These are phyloP conservation scores for Sparassis latifolia DNA, from an alignment of 1,284 basidiomycete species.

Conservation along the genomic window DNA sequence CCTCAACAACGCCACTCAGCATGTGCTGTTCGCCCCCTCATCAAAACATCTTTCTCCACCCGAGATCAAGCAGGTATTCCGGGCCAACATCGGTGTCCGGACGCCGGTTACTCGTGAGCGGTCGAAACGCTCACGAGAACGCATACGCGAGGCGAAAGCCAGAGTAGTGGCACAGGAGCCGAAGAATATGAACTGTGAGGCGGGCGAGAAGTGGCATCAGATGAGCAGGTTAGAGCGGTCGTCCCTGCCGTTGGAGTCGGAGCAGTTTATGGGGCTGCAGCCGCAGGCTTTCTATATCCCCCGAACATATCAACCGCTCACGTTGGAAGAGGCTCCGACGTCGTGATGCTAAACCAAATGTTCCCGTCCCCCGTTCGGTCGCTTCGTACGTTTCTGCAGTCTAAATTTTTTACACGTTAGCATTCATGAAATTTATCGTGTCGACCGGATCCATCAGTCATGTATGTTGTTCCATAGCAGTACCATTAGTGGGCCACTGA, in stretches of 20 bases:
- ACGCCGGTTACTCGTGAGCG: constrained; percentile 43
- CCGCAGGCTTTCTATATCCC: no score
- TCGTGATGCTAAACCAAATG: no score
- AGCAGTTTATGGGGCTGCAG: no score
- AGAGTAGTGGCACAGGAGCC: constrained; percentile 76
- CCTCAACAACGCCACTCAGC: constrained; percentile 51
- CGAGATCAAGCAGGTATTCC: constrained; percentile 73
- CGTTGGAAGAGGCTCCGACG: no score
- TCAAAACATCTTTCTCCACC: constrained; percentile 48
- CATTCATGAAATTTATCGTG: no score
- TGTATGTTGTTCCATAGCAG: no score
- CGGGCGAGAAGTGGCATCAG: constrained; percentile 58
- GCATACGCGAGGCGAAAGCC: constrained; percentile 54
- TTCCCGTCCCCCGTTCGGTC: no score
- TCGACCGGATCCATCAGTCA: no score
- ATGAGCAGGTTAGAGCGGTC: constrained; percentile 26
- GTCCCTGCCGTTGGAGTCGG: neutral
- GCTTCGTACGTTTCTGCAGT: no score
- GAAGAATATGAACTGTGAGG: constrained; percentile 80
- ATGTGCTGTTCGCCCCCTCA: constrained; percentile 45
- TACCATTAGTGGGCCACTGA: no score
- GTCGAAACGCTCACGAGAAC: constrained; percentile 61
- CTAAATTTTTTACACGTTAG: no score
- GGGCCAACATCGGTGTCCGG: constrained; percentile 46
- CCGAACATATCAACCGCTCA: no score